Evolutionary conservation across 768 basidiomycete species (phyloP).

Genomic region (Mycena epipterygia): DNA sequence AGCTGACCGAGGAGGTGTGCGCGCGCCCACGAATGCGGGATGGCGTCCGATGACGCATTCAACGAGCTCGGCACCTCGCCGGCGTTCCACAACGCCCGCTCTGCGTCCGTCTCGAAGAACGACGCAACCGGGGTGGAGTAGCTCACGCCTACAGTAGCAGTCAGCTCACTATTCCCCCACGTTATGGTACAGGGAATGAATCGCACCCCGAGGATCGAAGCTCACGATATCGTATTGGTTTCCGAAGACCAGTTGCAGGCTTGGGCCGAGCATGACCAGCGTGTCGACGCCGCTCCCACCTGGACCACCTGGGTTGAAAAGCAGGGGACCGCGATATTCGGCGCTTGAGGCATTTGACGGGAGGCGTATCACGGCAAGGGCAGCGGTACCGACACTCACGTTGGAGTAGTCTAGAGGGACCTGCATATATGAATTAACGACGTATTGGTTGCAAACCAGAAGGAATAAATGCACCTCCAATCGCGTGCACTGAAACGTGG

Average conservation of each 20-base stretch:
- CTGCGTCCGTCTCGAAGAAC: conserved; percentile 28
- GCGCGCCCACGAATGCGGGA: conserved; percentile 50
- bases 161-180: neutral
- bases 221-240: conserved; percentile 24
- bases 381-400: conserved; percentile 1
- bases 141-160: conserved; percentile 13
- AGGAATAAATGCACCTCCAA: neutral
- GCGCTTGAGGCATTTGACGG: conserved; percentile 3
- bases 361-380: conserved; percentile 21
- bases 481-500: neutral
- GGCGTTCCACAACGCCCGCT: conserved; percentile 29
- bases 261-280: neutral
- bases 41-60: conserved; percentile 42
- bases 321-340: conserved; percentile 17
- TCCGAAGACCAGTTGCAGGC: conserved; percentile 15
- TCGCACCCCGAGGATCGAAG: conserved; percentile 32
- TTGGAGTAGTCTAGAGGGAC: conserved; percentile 29
- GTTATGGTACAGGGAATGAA: no score
- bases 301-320: conserved; percentile 33
- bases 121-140: conserved; percentile 26
- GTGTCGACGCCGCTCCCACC: conserved; percentile 28
- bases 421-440: neutral
- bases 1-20: conserved; percentile 47
- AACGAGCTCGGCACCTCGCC: conserved; percentile 19
- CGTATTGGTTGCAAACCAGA: neutral